phyloP scores from a whole-genome alignment of 495 filamentous ascomycete genomes.

The Neurospora pannonica region DNA sequence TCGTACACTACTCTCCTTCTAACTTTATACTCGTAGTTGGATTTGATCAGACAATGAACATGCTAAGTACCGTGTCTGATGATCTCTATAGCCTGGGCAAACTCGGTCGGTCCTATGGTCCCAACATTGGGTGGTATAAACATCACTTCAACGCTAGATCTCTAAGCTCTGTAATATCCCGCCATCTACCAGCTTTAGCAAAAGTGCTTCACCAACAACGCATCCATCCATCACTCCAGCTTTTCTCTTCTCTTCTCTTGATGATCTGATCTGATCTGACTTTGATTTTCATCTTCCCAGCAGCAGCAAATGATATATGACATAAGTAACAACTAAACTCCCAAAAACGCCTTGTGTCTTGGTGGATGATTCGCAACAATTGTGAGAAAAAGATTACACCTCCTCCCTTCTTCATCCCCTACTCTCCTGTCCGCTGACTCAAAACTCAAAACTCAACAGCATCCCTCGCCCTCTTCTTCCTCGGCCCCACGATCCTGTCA shows the following conservation, averaged over 20 bases:
- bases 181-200: neutral
- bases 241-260: neutral
- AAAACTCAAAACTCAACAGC: neutral
- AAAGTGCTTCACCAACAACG: neutral
- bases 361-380: neutral
- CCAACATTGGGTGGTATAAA: too few relatives aligned
- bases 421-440: neutral
- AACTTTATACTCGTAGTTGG: too few relatives aligned
- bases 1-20: too few relatives aligned
- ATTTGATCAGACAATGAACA: too few relatives aligned
- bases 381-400: neutral
- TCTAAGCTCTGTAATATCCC: neutral
- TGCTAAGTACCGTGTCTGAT: too few relatives aligned
- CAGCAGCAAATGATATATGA: neutral
- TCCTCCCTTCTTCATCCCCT: neutral
- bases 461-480: slow-evolving; percentile 9
- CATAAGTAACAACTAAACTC: neutral
- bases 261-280: neutral
- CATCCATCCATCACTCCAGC: neutral
- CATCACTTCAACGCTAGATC: neutral
- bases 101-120: too few relatives aligned
- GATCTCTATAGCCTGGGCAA: too few relatives aligned
- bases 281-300: neutral
- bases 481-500: slow-evolving; percentile 9
- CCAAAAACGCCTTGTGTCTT: neutral